Base-by-base conservation (phyloP, 306 rosid species). In the Prunus campanulata region DNA sequence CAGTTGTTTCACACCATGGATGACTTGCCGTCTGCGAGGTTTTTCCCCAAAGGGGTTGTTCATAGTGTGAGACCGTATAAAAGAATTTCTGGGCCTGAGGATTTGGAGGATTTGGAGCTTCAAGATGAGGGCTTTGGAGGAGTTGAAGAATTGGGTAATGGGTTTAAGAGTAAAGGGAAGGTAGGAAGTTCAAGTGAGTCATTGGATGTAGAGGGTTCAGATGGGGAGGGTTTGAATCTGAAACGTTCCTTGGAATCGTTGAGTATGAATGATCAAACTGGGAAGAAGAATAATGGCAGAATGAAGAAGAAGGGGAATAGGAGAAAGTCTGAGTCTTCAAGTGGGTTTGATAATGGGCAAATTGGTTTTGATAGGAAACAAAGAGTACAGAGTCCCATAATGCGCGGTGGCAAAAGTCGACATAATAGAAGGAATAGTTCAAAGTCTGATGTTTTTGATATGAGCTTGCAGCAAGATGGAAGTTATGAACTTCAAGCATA, bases 11-110 rank as follows among this genome's bases (percentile, higher is more conserved):
- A 85, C 44, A 84, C 93, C 69, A 86, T 89, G 9, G 97, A 90
- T 62, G 96, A 95, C 66, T 80, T 92, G 50, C 98, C 97, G 25
- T 89, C 97, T 47, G 96, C 96, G 0, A 89, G 97, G 80, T 92
- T 92, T 74, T 95, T 95, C 8, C 97, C 98, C 8, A 95, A 95
- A 81, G 97, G 98, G 69, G 97, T 89, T 66, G 98, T 95, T 74
- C 98, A 92, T 74, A 90, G 97, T 75, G 79, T 90, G 39, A 92
- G 77, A 77, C 96, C 97, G 25, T 92, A 95, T 39, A 86, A 67
- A 66, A 85, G 84, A 69, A 78, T 85, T 70, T 55, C 85, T 63
- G 86, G 62, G 77, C 63, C 66, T 15, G 88, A 82, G 60, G 87
- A 83, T 46, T 65, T 78, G 69, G 70, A 66, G 52, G 72, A 50